phyloP scores from a whole-genome alignment of 345 rosid genomes.

The Fremontodendron californicum region DNA sequence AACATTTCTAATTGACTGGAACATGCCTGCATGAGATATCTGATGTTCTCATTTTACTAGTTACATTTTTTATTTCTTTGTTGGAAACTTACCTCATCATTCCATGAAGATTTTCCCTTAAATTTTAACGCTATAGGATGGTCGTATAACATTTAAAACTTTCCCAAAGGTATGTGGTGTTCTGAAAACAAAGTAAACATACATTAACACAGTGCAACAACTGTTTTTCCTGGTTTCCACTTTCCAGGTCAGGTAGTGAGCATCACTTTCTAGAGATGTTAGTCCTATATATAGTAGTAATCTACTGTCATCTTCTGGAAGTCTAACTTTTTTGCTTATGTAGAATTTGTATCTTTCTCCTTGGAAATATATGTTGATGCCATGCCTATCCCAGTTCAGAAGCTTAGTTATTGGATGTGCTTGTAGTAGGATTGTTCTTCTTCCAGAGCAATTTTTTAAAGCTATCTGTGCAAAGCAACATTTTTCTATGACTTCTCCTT shows the following conservation, averaged over 20 bases:
- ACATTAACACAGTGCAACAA: neutral
- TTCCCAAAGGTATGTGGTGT: neutral
- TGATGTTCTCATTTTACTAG: neutral
- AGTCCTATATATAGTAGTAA: neutral
- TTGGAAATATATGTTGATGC: neutral
- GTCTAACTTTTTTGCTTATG: neutral
- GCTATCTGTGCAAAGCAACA: neutral
- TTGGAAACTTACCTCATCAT: neutral
- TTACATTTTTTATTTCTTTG: neutral
- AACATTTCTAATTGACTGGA: neutral
- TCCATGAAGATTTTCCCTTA: neutral
- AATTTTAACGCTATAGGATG: neutral
- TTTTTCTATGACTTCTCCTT: conserved; percentile 1
- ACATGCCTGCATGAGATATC: neutral
- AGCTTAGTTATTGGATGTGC: neutral
- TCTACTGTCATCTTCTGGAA: neutral
- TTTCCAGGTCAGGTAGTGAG: neutral
- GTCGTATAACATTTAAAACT: neutral
- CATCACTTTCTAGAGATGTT: neutral
- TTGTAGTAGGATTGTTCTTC: neutral
- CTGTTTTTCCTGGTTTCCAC: neutral
- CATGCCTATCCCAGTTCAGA: neutral
- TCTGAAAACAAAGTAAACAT: too few relatives aligned
- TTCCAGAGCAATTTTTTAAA: neutral
- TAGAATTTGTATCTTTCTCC: neutral